phyloP scores from a whole-genome alignment of 805 yeast genomes.

The Candida cerambycidarum region DNA sequence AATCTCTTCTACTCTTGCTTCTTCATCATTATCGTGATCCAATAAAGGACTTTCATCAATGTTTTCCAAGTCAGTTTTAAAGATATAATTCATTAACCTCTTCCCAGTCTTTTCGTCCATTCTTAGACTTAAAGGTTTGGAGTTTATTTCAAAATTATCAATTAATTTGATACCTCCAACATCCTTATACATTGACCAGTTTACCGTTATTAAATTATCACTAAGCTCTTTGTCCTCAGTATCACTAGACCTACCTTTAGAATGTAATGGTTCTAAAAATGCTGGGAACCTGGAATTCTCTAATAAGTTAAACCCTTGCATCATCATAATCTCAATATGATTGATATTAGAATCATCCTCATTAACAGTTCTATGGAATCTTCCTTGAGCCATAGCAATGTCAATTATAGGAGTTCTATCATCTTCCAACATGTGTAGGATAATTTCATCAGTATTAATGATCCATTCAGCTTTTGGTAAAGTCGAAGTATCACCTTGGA shows the following conservation, averaged over 20 bases:
- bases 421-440: conserved; percentile 41
- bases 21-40: conserved; percentile 11
- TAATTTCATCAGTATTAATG: conserved; percentile 39
- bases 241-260: too few species aligned
- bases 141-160: conserved; percentile 36
- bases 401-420: conserved; percentile 41
- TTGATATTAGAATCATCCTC: conserved; percentile 44
- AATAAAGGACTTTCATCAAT: conserved; percentile 22
- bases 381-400: conserved; percentile 34
- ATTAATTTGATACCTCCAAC: conserved; percentile 44
- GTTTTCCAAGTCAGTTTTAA: conserved; percentile 26
- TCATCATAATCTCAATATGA: conserved; percentile 32
- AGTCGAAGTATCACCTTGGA: conserved; percentile 18
- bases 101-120: conserved; percentile 41
- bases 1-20: conserved; percentile 9
- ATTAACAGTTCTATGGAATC: conserved; percentile 30
- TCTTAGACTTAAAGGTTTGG: conserved; percentile 38
- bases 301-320: conserved; percentile 39
- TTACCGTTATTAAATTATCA: conserved; percentile 28
- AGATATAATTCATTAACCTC: conserved; percentile 37
- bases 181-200: conserved; percentile 43
- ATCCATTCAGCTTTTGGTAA: conserved; percentile 32
- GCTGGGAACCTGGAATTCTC: conserved; percentile 30
- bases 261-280: conserved; percentile 31
- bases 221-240: neutral